phyloP scores from a whole-genome alignment of 2,329 filamentous ascomycete species.

The Aspergillus proliferans region DNA sequence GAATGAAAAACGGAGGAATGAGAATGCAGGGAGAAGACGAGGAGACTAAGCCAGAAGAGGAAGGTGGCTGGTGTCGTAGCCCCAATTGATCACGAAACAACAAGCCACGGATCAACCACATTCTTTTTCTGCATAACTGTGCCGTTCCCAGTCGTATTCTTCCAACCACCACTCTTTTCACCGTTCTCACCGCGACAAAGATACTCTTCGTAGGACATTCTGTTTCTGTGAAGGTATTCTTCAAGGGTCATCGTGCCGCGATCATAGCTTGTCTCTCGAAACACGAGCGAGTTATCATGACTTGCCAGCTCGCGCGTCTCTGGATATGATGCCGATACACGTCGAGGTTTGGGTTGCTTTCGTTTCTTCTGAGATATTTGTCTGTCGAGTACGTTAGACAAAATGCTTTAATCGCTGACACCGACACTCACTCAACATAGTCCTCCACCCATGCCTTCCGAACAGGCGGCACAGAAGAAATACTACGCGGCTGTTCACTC shows the following conservation, averaged over 20 bases:
- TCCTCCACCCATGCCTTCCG: neutral
- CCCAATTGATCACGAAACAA: neutral
- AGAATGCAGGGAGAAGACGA: neutral
- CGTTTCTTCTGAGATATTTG: neutral
- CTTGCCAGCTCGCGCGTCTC: neutral
- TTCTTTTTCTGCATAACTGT: neutral
- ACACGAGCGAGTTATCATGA: neutral
- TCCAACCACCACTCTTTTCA: neutral
- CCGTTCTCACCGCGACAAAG: neutral
- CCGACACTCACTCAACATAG: neutral
- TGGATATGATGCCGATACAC: neutral
- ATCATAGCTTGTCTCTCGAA: neutral
- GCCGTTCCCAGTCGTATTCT: neutral
- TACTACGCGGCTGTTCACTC: neutral
- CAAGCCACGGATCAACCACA: neutral
- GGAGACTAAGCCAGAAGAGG: neutral
- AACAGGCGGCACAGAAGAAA: neutral
- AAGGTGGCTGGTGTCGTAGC: neutral
- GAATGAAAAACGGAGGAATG: neutral
- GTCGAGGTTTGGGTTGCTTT: neutral
- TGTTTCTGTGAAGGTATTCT: neutral
- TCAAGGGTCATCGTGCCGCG: neutral
- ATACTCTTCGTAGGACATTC: neutral
- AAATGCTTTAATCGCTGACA: too few relatives aligned
- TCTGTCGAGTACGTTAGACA: too few relatives aligned